A percentile compares a stretch with the other conserved stretches of the same genome.
These are phyloP conservation scores for Neonothopanus nambi DNA, from an alignment of 1,284 basidiomycete genomes.

Conservation along the genomic window DNA sequence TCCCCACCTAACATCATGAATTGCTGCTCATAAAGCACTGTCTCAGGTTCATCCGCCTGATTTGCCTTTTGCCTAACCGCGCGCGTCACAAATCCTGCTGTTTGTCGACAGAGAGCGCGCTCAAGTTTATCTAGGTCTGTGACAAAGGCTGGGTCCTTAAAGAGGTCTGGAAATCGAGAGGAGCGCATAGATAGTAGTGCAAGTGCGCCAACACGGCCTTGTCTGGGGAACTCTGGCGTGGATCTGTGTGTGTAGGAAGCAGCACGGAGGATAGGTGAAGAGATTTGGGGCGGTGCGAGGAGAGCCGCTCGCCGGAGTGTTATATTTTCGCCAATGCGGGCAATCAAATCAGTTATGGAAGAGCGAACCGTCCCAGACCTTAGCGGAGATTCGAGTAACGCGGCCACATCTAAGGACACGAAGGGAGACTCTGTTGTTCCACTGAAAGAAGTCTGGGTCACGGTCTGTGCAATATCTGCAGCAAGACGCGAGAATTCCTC, in stretches of 20 bases:
- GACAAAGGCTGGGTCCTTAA: conserved; percentile 45
- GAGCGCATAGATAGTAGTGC: conserved; percentile 63
- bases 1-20: conserved; percentile 75
- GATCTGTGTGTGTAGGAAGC: conserved; percentile 81
- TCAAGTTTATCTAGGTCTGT: conserved; percentile 67
- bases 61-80: conserved; percentile 42
- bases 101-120: conserved; percentile 81
- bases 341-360: conserved; percentile 79
- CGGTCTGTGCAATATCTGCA: conserved; percentile 82
- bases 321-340: conserved; percentile 91
- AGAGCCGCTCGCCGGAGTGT: conserved; percentile 73
- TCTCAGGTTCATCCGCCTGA: conserved; percentile 48
- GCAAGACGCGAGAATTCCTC: conserved; percentile 81
- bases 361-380: conserved; percentile 70
- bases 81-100: conserved; percentile 82
- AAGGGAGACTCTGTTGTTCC: conserved; percentile 34
- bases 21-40: conserved; percentile 76
- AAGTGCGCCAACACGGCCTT: conserved; percentile 74
- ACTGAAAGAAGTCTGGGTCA: conserved; percentile 67
- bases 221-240: conserved; percentile 40
- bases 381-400: conserved; percentile 68
- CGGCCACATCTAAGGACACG: conserved; percentile 46
- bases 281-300: conserved; percentile 51
- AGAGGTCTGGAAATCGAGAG: conserved; percentile 41
- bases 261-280: conserved; percentile 56